Base-by-base conservation (phyloP, 2,329 filamentous ascomycete species). In the Cladophialophora bantiana region DNA sequence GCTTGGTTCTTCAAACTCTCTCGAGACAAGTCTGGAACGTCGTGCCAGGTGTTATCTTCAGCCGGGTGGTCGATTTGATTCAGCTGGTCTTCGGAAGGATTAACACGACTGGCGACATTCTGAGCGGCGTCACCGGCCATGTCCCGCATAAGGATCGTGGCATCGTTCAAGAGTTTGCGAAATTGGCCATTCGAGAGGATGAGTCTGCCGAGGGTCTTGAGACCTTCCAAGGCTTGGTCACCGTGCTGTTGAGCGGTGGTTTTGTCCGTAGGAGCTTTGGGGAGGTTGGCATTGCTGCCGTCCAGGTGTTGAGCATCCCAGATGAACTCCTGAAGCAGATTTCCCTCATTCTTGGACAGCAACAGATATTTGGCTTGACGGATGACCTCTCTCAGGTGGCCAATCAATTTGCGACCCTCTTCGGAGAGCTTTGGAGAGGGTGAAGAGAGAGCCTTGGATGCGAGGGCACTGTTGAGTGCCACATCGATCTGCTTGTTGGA, bases 401-500 rank as follows among this genome's bases (percentile, higher is more conserved):
- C 81, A 3, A 97, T 87, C 2, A 99, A 86, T n/a, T 81, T 79
- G 76, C 89, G 89, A 66, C 95, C 95, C 73, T 99, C 95, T 1
- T 84, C 71, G 0, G 94, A 98, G 5, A 99, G 89, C 77, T 90
- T 90, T 67, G 85, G 82, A 0, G 92, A 90, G 5, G 94, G 93
- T 31, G 81, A 87, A 3, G 87, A 80, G 32, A 98, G 82, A 7
- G 88, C 83, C 76, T 86, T 88, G 72, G 90, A 94, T 38, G 84
- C 84, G 59, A 97, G 84, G 73, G 93, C 90, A 77, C 91, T 95
- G 85, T 96, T 98, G 77, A 99, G 81, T 34, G 95, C 94, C 57
- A 97, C 85, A 82, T 98, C 95, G 78, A 97, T 96, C 83, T 97
- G 94, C 74, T 94, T 92, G 80, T 97, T 97, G 75, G 94, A 96